Evolutionary conservation across 1,284 basidiomycete species (phyloP).

Genomic region (Ustilago nuda): DNA sequence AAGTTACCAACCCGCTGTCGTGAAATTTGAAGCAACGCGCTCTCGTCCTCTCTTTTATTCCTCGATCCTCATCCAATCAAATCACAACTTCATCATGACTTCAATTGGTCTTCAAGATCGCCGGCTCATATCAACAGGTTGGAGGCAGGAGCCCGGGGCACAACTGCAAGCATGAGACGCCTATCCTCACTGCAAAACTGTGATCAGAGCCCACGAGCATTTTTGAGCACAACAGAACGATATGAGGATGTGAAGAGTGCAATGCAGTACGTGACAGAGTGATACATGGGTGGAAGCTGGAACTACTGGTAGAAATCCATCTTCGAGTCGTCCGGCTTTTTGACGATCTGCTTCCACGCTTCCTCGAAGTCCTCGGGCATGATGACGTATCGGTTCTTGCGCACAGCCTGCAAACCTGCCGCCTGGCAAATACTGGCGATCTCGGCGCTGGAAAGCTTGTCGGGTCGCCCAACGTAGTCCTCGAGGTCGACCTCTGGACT

Average conservation of each 20-base stretch:
- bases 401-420: conserved; percentile 95
- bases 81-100: neutral
- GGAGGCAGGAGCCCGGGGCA: no score
- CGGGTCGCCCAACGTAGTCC: conserved; percentile 97
- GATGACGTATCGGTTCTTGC: conserved; percentile 97
- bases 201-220: no score
- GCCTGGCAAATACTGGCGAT: conserved; percentile 96
- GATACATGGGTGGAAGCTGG: neutral
- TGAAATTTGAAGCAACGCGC: no score
- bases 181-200: no score
- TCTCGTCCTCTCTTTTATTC: neutral
- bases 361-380: conserved; percentile 93
- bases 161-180: no score
- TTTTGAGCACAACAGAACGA: neutral
- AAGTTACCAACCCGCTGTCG: no score
- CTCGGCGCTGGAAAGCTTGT: conserved; percentile 93
- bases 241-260: conserved; percentile 4
- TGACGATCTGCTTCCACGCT: conserved; percentile 68
- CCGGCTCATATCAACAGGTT: no score
- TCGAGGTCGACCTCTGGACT: conserved; percentile 98
- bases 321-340: conserved; percentile 66
- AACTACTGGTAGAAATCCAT: conserved; percentile 67
- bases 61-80: neutral
- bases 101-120: no score
- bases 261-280: conserved; percentile 17